Evolutionary conservation across 441 rosid species (phyloP).

Genomic region (Kokia cookei): DNA sequence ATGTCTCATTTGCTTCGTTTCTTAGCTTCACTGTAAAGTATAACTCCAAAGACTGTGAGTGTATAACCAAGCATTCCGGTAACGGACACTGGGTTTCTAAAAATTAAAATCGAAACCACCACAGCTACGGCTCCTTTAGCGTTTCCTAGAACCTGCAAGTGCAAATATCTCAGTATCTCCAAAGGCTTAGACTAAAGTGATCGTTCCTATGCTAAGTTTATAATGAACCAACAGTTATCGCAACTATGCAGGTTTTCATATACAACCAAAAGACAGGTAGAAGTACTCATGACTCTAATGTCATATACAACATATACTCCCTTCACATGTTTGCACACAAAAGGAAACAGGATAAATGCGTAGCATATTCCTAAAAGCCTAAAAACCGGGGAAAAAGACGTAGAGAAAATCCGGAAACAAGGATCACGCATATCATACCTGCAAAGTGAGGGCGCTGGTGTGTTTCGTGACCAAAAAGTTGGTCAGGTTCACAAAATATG

Average conservation of each 20-base stretch:
- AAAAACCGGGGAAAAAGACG: background rate
- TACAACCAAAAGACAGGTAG: too few relatives aligned
- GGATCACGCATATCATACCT: conserved; percentile 26
- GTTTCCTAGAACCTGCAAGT: conserved; percentile 56
- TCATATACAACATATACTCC: background rate
- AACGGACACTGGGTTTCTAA: conserved; percentile 64
- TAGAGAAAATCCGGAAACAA: background rate
- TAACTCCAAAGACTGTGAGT: conserved; percentile 56
- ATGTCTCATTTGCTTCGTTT: conserved; percentile 46
- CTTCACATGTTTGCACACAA: background rate
- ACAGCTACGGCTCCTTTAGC: conserved; percentile 78
- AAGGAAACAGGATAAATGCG: background rate
- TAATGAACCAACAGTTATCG: too few relatives aligned
- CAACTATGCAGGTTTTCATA: too few relatives aligned
- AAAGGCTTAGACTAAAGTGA: background rate
- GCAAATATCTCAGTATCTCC: background rate
- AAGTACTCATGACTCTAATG: background rate
- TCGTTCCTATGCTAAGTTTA: background rate
- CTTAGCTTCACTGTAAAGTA: conserved; percentile 70
- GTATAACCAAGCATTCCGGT: conserved; percentile 69
- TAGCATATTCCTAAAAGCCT: background rate
- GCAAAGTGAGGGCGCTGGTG: conserved; percentile 64
- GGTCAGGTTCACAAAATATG: conserved; percentile 63
- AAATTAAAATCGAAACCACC: conserved; percentile 58
- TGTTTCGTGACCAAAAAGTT: conserved; percentile 73